phyloP scores from a whole-genome alignment of 768 basidiomycete genomes.

The Sarcomyxa edulis region DNA sequence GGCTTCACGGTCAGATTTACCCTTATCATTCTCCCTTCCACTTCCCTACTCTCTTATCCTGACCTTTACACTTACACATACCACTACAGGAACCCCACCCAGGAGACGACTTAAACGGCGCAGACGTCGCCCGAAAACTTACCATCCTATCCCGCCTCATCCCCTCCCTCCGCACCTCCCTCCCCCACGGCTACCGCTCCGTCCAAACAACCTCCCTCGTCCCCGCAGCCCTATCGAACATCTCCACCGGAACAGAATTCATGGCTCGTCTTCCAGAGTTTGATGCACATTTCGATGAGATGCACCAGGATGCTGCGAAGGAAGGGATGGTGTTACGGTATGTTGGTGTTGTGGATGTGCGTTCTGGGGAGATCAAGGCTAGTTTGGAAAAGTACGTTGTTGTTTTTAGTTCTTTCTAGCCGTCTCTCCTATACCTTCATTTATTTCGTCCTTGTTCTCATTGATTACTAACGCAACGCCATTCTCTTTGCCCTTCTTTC shows the following conservation, averaged over 20 bases:
- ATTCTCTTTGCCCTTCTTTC: neutral
- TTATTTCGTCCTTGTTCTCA: neutral
- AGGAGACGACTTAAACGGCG: slow-evolving; percentile 92
- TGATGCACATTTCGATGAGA: slow-evolving; percentile 70
- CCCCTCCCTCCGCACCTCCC: slow-evolving; percentile 30
- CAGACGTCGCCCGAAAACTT: slow-evolving; percentile 95
- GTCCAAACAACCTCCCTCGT: slow-evolving; percentile 85
- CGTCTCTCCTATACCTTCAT: neutral
- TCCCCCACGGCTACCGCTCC: slow-evolving; percentile 50
- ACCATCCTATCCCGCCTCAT: slow-evolving; percentile 89
- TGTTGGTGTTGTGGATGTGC: slow-evolving; percentile 90
- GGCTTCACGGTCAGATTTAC: slow-evolving; percentile 94
- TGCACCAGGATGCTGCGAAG: slow-evolving; percentile 72
- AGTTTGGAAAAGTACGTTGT: slow-evolving; percentile 78
- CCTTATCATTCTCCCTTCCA: neutral
- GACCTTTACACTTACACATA: no score
- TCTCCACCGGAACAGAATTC: slow-evolving; percentile 78
- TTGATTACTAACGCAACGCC: no score
- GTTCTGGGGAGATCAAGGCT: slow-evolving; percentile 68
- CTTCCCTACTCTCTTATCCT: neutral
- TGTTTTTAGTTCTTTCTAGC: neutral
- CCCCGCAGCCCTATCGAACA: slow-evolving; percentile 63
- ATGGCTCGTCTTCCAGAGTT: slow-evolving; percentile 73
- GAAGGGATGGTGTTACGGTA: slow-evolving; percentile 88
- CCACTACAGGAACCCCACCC: slow-evolving; percentile 94